phyloP scores from a whole-genome alignment of 108 stramenopile genomes.

The Cyclotella sp. region DNA sequence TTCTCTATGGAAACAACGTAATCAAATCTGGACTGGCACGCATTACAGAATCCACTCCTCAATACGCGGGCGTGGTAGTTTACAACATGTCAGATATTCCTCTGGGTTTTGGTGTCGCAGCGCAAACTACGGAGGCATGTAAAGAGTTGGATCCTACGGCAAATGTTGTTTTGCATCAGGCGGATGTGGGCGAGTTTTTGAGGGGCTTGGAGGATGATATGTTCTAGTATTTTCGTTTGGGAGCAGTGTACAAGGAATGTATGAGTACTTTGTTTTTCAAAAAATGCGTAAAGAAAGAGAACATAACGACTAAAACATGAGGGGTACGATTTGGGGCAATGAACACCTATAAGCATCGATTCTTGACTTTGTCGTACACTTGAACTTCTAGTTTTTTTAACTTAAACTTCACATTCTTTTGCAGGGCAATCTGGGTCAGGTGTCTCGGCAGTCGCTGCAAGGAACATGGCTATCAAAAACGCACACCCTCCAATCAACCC shows the following conservation, averaged over 20 bases:
- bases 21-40: slow-evolving; percentile 94
- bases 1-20: slow-evolving; percentile 98
- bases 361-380: no score
- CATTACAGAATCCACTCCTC: slow-evolving; percentile 96
- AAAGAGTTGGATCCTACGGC: slow-evolving; percentile 94
- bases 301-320: no score
- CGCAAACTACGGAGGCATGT: slow-evolving; percentile 94
- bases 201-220: slow-evolving; percentile 94
- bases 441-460: slow-evolving; percentile 71
- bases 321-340: no score
- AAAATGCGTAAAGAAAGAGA: no score
- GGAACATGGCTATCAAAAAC: slow-evolving; percentile 66
- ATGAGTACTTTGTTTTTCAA: not conserved
- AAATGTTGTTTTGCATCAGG: slow-evolving; percentile 98
- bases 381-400: not conserved
- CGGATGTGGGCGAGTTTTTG: slow-evolving; percentile 98
- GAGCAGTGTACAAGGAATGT: not conserved
- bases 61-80: slow-evolving; percentile 98
- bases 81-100: slow-evolving; percentile 95
- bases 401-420: slow-evolving; percentile 59
- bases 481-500: slow-evolving; percentile 67
- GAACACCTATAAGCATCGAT: no score
- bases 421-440: slow-evolving; percentile 60
- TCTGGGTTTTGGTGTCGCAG: slow-evolving; percentile 97
- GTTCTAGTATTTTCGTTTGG: slow-evolving; percentile 64